Percentiles rank a stretch among this genome's conserved stretches.
These are phyloP conservation scores for Periconia sp. DNA, from an alignment of 2,329 filamentous ascomycete species.

Conservation along the genomic window DNA sequence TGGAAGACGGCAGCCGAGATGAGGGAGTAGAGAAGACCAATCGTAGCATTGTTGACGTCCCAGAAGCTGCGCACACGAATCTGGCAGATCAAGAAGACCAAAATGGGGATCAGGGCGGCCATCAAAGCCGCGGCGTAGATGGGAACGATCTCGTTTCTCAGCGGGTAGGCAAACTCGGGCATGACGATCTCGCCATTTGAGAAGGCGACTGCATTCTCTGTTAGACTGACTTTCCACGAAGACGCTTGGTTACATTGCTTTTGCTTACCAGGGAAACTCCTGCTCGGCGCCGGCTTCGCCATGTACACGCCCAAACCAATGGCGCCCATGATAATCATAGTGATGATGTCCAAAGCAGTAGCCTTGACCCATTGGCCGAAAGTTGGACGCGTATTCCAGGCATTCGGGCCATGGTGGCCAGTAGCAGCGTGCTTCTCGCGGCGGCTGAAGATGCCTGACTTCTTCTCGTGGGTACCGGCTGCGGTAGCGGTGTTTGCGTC, in stretches of 20 bases:
- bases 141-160: slow-evolving; percentile 73
- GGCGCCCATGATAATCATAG: slow-evolving; percentile 70
- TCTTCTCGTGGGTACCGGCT: slow-evolving; percentile 39
- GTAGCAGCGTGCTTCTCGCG: slow-evolving; percentile 18
- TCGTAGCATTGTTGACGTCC: slow-evolving; percentile 70
- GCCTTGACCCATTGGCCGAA: slow-evolving; percentile 75
- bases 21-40: slow-evolving; percentile 73
- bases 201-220: slow-evolving; percentile 59
- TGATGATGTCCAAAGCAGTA: slow-evolving; percentile 71
- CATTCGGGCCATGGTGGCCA: slow-evolving; percentile 18
- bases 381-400: slow-evolving; percentile 53
- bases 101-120: slow-evolving; percentile 68
- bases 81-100: slow-evolving; percentile 69
- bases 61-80: slow-evolving; percentile 63
- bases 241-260: neutral
- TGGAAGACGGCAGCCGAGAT: slow-evolving; percentile 77
- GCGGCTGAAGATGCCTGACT: slow-evolving; percentile 32
- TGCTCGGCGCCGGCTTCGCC: slow-evolving; percentile 68
- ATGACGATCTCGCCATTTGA: slow-evolving; percentile 70
- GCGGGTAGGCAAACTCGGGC: slow-evolving; percentile 73
- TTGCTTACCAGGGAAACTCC: slow-evolving; percentile 65
- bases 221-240: no score
- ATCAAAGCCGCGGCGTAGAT: slow-evolving; percentile 74
- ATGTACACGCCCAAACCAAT: slow-evolving; percentile 72
- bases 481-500: slow-evolving; percentile 44